A percentile compares a stretch with the other conserved stretches of the same genome.
Evolutionary conservation across 2,329 filamentous ascomycete species (phyloP).

Genomic region (Cryphonectria naterciae): DNA sequence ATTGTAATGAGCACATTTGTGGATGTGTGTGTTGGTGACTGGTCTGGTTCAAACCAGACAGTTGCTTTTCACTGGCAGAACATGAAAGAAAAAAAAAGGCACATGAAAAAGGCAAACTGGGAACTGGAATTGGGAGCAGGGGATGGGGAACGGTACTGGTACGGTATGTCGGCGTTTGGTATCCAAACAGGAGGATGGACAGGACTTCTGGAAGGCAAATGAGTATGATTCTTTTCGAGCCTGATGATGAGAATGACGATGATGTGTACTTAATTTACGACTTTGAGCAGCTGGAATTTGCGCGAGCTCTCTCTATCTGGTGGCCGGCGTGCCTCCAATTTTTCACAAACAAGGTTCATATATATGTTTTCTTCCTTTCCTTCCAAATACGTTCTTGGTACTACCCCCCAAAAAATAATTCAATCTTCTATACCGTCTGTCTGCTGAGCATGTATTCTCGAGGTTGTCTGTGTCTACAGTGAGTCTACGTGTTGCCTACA

Average conservation of each 20-base stretch:
- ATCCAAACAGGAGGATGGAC: background rate
- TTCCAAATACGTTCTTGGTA: background rate
- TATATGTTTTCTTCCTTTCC: too few species aligned
- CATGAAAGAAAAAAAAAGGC: background rate
- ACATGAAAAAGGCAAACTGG: background rate
- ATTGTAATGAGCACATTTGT: background rate
- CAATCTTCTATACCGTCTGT: background rate
- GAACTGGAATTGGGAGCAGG: background rate
- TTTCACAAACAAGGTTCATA: background rate
- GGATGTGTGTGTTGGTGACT: background rate
- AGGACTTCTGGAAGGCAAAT: conserved; percentile 1
- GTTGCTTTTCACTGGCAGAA: background rate
- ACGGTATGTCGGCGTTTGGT: background rate
- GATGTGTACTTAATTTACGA: background rate
- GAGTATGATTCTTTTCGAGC: background rate
- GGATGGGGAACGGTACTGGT: background rate
- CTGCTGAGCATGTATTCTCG: background rate
- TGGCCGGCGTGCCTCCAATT: background rate
- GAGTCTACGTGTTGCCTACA: background rate
- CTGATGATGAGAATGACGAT: background rate
- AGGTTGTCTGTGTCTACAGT: background rate
- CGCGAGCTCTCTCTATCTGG: background rate
- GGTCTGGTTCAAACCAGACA: background rate
- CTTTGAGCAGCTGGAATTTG: background rate
- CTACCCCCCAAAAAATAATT: too few species aligned